Conservation (phyloP, 257 asterid genomes). For the Solanum lignicaule region DNA sequence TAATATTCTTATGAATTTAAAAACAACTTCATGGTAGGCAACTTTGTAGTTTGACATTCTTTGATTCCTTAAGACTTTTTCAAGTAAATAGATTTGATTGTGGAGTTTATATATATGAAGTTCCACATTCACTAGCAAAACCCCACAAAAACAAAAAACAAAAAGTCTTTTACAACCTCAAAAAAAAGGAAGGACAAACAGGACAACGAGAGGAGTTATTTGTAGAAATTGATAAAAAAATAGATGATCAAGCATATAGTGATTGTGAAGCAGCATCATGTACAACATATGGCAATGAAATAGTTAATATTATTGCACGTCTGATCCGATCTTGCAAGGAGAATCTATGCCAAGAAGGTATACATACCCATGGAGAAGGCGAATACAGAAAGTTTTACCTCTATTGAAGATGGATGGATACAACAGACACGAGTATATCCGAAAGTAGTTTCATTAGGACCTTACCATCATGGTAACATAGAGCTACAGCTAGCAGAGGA, state of each 20-base stretch:
- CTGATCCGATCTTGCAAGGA: not conserved
- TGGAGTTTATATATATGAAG: not conserved
- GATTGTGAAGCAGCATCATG: not conserved
- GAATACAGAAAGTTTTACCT: not conserved
- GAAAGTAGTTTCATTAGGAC: slow-evolving; percentile 18
- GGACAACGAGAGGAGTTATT: not conserved
- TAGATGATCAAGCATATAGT: not conserved
- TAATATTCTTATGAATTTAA: not conserved
- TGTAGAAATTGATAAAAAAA: not conserved
- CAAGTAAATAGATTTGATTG: not conserved
- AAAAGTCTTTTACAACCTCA: not conserved
- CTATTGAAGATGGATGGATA: not conserved
- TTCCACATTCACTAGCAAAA: not conserved
- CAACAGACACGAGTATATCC: not conserved
- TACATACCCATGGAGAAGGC: not conserved
- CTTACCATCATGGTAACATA: not conserved
- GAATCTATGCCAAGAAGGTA: not conserved
- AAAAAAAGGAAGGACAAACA: not conserved
- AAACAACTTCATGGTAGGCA: not conserved
- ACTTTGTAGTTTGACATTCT: not conserved
- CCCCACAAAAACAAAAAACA: not conserved
- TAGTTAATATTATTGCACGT: not conserved
- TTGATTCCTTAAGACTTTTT: not conserved
- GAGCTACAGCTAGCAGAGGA: not conserved
- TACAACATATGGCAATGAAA: not conserved